Evolutionary conservation across 306 rosid genomes (phyloP), one percentile per base, ranked within the genome.

Genomic region (Glycine soja): DNA sequence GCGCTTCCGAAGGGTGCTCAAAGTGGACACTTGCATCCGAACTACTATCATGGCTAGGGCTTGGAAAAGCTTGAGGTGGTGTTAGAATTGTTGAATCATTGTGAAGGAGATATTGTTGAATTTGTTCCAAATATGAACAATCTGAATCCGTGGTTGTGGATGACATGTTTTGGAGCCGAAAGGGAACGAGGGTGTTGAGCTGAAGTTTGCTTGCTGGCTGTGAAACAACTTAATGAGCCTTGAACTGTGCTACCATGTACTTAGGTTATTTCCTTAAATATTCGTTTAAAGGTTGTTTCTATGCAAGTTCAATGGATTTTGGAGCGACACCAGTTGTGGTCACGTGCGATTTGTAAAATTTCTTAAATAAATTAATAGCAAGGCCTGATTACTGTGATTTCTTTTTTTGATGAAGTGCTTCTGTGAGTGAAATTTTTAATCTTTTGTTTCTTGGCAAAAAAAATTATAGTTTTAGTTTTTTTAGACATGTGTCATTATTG

Each of bases 81-180:
- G 61, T 16, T 1, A 16, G 10, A 10, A n/a, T 8, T 32, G 0
- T 78, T 40, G 83, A 79, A 84, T 79, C 81, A 47, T 42, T n/a
- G 8, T 16, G n/a, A 36, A 84, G 77, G 14, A 79, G 74, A 68
- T 74, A 69, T 32, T 74, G 81, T 53, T 84, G 87, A 62, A 84
- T 68, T 2, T 43, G 38, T 52, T 62, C 75, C 5, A 80, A 62
- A 62, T 4, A 63, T 75, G 40, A n/a, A 10, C 47, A 61, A 0
- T 84, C 62, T 8, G 70, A 84, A 10, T 76, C 76, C 19, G 38
- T 70, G 11, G 62, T 83, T 12, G 74, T 71, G 53, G 70, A 64
- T 57, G 83, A 32, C 83, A 56, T 72, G 42, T 18, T 72, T 79
- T 53, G 58, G 24, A 14, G 1, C 54, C 9, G 4, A 52, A 72